These are phyloP conservation scores for Thecamonas trahens DNA, from an alignment of 78 protist genomes.

Conservation along the genomic window DNA sequence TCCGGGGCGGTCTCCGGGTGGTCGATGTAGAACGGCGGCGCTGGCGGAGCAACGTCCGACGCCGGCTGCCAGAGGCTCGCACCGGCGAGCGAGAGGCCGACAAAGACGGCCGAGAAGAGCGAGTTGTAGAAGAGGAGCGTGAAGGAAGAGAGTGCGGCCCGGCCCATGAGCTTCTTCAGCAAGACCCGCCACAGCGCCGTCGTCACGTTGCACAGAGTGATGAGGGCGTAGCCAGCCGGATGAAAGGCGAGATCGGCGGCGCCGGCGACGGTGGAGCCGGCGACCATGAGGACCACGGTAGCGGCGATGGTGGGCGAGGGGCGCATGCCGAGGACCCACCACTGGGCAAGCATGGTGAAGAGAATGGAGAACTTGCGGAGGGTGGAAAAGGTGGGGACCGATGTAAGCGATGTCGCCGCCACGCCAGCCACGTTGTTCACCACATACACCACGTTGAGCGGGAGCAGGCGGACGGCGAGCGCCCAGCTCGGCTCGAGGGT, in stretches of 20 bases:
- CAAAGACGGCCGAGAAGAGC: slow-evolving; percentile 15
- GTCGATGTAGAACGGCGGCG: no score
- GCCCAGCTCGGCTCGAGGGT: no score
- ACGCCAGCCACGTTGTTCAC: slow-evolving; percentile 23
- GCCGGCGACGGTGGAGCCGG: slow-evolving; percentile 39
- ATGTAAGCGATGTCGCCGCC: slow-evolving; percentile 13
- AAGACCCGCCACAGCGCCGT: slow-evolving; percentile 26
- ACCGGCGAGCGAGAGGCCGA: no score
- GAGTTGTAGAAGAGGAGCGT: slow-evolving; percentile 31
- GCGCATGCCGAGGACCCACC: background rate
- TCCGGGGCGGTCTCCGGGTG: no score
- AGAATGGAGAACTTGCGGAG: slow-evolving; percentile 28
- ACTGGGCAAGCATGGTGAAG: slow-evolving; percentile 12
- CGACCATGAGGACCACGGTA: slow-evolving; percentile 22
- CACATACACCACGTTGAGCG: slow-evolving; percentile 23
- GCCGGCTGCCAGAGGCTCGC: no score
- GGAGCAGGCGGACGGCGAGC: slow-evolving; percentile 11
- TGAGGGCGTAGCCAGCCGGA: slow-evolving; percentile 5
- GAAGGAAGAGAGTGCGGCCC: background rate
- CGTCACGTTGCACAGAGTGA: slow-evolving; percentile 14
- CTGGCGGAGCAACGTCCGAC: no score
- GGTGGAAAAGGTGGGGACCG: slow-evolving; percentile 24
- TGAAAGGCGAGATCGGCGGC: slow-evolving; percentile 15
- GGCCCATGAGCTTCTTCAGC: background rate
- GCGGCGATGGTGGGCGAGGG: no score